Base-by-base conservation (phyloP, 2,329 filamentous ascomycete species). In the Ophiostoma triangulosporum region DNA sequence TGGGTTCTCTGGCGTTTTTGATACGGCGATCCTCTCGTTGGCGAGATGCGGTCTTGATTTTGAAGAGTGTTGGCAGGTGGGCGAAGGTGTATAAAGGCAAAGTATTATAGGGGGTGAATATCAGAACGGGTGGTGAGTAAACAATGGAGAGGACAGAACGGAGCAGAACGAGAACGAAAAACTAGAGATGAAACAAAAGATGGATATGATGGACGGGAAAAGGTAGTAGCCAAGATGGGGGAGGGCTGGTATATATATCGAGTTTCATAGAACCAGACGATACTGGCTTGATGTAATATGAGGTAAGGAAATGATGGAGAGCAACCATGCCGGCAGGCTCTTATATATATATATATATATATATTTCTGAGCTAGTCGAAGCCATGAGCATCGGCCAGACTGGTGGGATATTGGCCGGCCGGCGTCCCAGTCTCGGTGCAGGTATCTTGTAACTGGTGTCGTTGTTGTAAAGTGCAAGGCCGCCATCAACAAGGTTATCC, bases 271-370 rank as follows among this genome's bases (percentile, higher is more conserved):
- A 43, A 43, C 9, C 20, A 43, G 43, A 27, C 4, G 48, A 38
- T 51, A 38, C 31, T 32, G 26, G 22, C 24, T 38, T 43, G 14
- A 36, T 46, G 29, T n/a, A 31, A 31, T 17, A 15, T 29, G 45
- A 40, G 15, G 20, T 8, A 52, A 20, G 27, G 20, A 27, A 5
- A 17, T 15, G 24, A 48, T 32, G 29, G 14, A 20, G 20, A 36
- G 17, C 45, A 49, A 50, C 46, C 38, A 36, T 55, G 46, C 45
- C 48, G 32, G 26, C 50, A 31, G 50, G 49, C 54, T 55, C 61
- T 60, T 62, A 62, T 57, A 58, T 56, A 43, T 24, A 6, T 14
- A 24, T 14, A 24, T 15, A 9, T 2, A n/a, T n/a, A n/a, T n/a
- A n/a, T n/a, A n/a, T n/a, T n/a, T n/a, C n/a, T n/a, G n/a, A n/a